Base-by-base conservation (phyloP, 768 basidiomycete genomes). In the Podaxis sp. region DNA sequence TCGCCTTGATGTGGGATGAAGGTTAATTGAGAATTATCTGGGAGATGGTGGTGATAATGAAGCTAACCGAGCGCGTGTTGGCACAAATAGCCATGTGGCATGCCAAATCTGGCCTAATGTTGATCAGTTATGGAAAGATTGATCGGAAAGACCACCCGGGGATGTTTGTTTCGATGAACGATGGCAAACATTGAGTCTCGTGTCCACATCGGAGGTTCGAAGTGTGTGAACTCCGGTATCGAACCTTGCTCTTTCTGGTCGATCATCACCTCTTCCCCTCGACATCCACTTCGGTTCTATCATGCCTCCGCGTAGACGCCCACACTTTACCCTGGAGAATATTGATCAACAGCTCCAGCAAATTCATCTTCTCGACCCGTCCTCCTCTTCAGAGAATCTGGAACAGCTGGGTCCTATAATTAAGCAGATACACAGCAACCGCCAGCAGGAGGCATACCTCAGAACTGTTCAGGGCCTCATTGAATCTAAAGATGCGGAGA, bases 391-490 rank as follows among this genome's bases (percentile, higher is more conserved):
- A 17, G 96, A 97, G 77, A 98, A 97, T 74, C 84, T 97, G 41
- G 96, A 98, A 77, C 93, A 96, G 67, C 87, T 98, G 13, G 95
- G 92, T 26, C 96, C 96, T 36, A 87, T 98, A 38, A 94, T 98
- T 74, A 95, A 94, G 74, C 92, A 95, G 67, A 93, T 97, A 66
- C 90, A 96, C 76, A 85, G 87, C 67, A 91, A 87, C 72, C 82
- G 90, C 56, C 91, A 93, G 68, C 95, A 97, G 70, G 95, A 97
- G 61, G 83, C 86, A 11, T 99, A 94, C 76, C 83, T 99, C 60
- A 86, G 90, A 57, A 91, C 89, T 49, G 79, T 98, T 48, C 89
- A 92, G 70, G 82, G 79, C n/a, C 90, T 98, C 69, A 90, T 98
- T 63, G 88, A 94, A 70, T 87, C 95, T 66, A 97, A 98, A 78